phyloP scores from a whole-genome alignment of 176 grass and related monocot species.

The Eragrostis nindensis region DNA sequence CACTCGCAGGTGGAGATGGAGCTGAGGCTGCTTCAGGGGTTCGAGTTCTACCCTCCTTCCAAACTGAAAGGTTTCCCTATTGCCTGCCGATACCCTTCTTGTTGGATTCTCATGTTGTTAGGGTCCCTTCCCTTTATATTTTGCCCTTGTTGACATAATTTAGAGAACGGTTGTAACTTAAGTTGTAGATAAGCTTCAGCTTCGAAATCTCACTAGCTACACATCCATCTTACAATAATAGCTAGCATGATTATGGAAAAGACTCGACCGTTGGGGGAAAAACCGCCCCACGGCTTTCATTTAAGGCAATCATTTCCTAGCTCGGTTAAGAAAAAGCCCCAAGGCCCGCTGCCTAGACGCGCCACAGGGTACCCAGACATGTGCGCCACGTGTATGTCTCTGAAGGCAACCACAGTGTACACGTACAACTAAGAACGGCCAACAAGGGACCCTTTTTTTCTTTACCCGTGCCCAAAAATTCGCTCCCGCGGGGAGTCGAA shows the following conservation, averaged over 20 bases:
- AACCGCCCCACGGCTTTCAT: too few species aligned
- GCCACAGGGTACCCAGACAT: too few species aligned
- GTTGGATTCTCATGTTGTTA: neutral
- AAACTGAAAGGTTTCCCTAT: slow-evolving; percentile 55
- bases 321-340: too few species aligned
- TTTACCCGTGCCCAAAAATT: too few species aligned
- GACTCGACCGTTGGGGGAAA: too few species aligned
- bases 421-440: too few species aligned
- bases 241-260: neutral
- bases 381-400: too few species aligned
- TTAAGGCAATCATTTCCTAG: too few species aligned
- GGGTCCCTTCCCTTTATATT: neutral
- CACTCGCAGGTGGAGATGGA: slow-evolving; percentile 74
- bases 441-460: too few species aligned
- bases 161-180: neutral
- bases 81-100: neutral
- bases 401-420: too few species aligned
- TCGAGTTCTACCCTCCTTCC: slow-evolving; percentile 69
- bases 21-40: slow-evolving; percentile 59
- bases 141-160: neutral
- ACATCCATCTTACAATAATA: neutral
- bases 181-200: neutral
- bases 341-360: too few species aligned
- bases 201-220: neutral
- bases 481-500: too few species aligned